Base-by-base conservation (phyloP, 352 stramenopile species). In the Pythium aquatile region DNA sequence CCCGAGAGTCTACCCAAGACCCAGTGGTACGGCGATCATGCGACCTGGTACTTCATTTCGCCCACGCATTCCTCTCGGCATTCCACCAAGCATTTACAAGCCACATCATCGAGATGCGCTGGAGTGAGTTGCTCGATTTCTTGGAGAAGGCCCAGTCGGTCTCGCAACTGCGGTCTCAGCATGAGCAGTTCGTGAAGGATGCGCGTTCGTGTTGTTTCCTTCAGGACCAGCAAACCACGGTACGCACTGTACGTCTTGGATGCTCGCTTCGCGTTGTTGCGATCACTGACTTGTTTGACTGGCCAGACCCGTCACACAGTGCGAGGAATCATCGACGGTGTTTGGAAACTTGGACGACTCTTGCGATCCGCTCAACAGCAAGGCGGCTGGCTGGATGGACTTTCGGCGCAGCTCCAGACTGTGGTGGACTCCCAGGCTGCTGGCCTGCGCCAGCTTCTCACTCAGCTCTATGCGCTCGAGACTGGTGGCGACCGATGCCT, bases 201-300 rank as follows among this genome's bases (percentile, higher is more conserved):
- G 58, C 58, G 2, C 29, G 11, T 13, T 44, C 63, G 55, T 71
- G 63, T 39, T 74, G 68, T 24, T 70, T 74, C 29, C 56, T 71
- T 40, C 32, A 59, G 29, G 24, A 57, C 2, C 52, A 61, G 40
- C 54, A 61, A 40, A 2, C n/a, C 1, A 35, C 69, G 61, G 66
- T 72, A 5, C 11, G 64, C 57, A 13, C 0, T 3, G 3, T 52
- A 32, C 10, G 40, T 26, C 42, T 49, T 49, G 5, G 13, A 47
- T 47, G 13, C 40, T 47, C 40, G 11, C 14, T 24, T 47, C 5
- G 17, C 44, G 14, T 52, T 28, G 40, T 24, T 24, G 20, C 20
- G 20, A 24, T 24, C 20, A 24, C 20, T 24, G 20, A 11, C 39
- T 46, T 46, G 39, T 11, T 10, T 10, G n/a, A 28, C 42, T 28